A percentile compares a stretch with the other conserved stretches of the same genome.
Conservation (phyloP, 1,284 basidiomycete genomes). For the Cystobasidium pallidum region DNA sequence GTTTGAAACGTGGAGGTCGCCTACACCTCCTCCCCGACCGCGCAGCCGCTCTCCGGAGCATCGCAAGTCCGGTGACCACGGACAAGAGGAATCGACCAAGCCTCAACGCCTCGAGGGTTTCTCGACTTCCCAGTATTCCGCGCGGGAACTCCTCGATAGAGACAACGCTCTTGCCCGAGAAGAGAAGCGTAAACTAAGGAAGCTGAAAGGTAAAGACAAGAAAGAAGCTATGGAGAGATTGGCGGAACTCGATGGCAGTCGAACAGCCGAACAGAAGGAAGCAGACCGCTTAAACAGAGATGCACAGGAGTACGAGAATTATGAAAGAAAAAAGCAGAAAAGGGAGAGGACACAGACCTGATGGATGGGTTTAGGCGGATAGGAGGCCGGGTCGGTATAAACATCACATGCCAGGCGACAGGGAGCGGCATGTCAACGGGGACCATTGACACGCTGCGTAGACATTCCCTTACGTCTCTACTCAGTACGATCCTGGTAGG, state of each 20-base stretch:
- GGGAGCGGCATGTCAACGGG: too few relatives aligned
- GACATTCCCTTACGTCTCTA: too few relatives aligned
- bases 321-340: slow-evolving; percentile 37
- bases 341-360: background rate
- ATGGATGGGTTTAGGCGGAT: too few relatives aligned
- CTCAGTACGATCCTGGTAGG: too few relatives aligned
- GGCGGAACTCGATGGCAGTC: slow-evolving; percentile 14
- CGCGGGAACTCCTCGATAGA: slow-evolving; percentile 21
- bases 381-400: too few relatives aligned
- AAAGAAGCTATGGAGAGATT: slow-evolving; percentile 30
- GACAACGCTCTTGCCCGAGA: slow-evolving; percentile 33
- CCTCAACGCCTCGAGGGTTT: slow-evolving; percentile 35
- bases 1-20: slow-evolving; percentile 37
- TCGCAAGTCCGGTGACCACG: background rate
- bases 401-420: too few relatives aligned
- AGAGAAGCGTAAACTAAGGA: slow-evolving; percentile 40
- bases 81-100: background rate
- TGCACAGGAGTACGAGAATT: slow-evolving; percentile 41
- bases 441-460: too few relatives aligned
- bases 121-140: slow-evolving; percentile 24
- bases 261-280: slow-evolving; percentile 29
- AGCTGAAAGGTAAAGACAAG: slow-evolving; percentile 41
- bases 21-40: slow-evolving; percentile 35
- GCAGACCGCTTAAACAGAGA: slow-evolving; percentile 37
- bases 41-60: background rate